Evolutionary conservation across 192 early-diverging fungal species (phyloP).

Genomic region (Backusella parvicylindrica): DNA sequence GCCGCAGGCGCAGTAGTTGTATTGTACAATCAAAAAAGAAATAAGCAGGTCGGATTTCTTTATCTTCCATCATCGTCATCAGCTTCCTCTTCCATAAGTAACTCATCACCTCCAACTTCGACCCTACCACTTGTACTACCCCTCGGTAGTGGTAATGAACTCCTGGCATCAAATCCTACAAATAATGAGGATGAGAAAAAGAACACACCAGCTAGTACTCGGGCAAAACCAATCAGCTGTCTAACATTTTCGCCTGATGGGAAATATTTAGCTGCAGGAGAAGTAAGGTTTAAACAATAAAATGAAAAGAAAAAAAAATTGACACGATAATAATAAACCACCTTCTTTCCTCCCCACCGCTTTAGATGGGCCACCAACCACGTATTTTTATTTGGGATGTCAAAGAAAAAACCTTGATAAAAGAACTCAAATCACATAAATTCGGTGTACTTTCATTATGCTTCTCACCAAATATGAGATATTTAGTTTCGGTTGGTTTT

Average conservation of each 20-base stretch:
- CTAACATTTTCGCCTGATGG: constrained; percentile 69
- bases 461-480: constrained; percentile 70
- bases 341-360: not conserved
- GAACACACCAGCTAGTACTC: constrained; percentile 28
- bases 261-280: constrained; percentile 69
- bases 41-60: constrained; percentile 63
- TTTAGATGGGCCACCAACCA: constrained; percentile 79
- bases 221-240: constrained; percentile 69
- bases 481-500: constrained; percentile 72
- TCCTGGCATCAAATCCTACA: not conserved
- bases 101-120: not conserved
- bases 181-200: constrained; percentile 19
- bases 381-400: constrained; percentile 72
- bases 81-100: not conserved
- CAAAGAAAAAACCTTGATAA: constrained; percentile 43
- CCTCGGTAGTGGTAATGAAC: not conserved
- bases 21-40: constrained; percentile 68
- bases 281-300: constrained; percentile 43
- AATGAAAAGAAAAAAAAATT: not conserved
- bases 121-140: constrained; percentile 11
- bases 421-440: constrained; percentile 71
- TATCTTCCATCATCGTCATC: constrained; percentile 21
- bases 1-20: constrained; percentile 71
- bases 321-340: not conserved
- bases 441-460: constrained; percentile 66